phyloP scores from a whole-genome alignment of 768 basidiomycete genomes.

The Rhodosporidiobolus odoratus region DNA sequence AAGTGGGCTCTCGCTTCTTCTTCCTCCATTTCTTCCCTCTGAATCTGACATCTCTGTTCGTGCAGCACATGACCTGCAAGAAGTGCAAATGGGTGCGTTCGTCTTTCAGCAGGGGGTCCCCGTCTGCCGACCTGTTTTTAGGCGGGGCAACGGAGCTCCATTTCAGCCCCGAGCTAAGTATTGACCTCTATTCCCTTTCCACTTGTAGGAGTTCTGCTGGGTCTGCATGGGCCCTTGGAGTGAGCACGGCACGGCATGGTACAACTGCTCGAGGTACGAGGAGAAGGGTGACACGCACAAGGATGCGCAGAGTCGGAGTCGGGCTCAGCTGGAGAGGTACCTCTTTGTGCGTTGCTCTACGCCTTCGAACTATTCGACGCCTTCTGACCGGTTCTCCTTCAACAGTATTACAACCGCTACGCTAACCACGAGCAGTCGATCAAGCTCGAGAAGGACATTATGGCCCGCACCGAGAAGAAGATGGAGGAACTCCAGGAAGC shows the following conservation, averaged over 20 bases:
- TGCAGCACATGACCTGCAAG: slow-evolving; percentile 98
- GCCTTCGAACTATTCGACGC: neutral
- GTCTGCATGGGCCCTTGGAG: slow-evolving; percentile 99
- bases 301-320: slow-evolving; percentile 81
- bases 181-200: too few relatives aligned
- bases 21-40: neutral
- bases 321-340: slow-evolving; percentile 89
- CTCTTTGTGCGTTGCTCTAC: slow-evolving; percentile 71
- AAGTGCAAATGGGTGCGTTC: slow-evolving; percentile 75
- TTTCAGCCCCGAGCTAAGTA: too few relatives aligned
- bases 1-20: slow-evolving; percentile 47
- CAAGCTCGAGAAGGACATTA: slow-evolving; percentile 85
- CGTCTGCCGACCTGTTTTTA: too few relatives aligned
- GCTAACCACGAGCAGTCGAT: slow-evolving; percentile 99
- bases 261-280: slow-evolving; percentile 95
- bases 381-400: slow-evolving; percentile 18
- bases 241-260: slow-evolving; percentile 95
- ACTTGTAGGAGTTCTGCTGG: slow-evolving; percentile 79
- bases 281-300: slow-evolving; percentile 87
- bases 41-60: slow-evolving; percentile 29
- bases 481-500: slow-evolving; percentile 99
- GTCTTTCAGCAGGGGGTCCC: too few relatives aligned
- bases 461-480: slow-evolving; percentile 96
- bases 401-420: slow-evolving; percentile 98
- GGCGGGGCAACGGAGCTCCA: too few relatives aligned